These are phyloP conservation scores for Neurospora tetraspora DNA, from an alignment of 495 filamentous ascomycete species.

Conservation along the genomic window DNA sequence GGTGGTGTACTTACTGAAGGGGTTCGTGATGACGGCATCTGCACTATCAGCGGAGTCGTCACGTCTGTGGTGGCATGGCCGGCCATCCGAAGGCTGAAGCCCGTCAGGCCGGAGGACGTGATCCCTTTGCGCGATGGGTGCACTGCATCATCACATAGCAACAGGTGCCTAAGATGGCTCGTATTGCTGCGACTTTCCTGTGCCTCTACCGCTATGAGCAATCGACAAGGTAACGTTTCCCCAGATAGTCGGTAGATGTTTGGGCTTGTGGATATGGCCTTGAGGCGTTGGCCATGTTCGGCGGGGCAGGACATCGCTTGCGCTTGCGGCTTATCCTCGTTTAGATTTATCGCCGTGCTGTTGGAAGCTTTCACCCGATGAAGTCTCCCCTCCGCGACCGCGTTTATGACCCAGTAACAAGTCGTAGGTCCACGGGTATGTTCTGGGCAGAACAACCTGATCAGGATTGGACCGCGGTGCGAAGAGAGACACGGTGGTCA, in stretches of 20 bases:
- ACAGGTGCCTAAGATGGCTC: background rate
- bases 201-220: background rate
- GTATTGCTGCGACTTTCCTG: background rate
- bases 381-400: background rate
- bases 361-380: background rate
- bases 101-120: background rate
- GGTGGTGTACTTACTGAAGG: background rate
- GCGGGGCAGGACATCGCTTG: background rate
- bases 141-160: background rate
- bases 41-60: background rate
- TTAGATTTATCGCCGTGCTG: background rate
- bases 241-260: background rate
- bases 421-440: background rate
- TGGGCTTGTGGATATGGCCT: background rate
- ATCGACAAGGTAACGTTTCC: background rate
- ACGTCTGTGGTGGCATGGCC: background rate
- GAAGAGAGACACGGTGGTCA: background rate
- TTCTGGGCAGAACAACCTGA: background rate
- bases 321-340: background rate
- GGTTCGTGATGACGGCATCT: background rate
- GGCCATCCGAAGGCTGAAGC: background rate
- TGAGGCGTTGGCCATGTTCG: background rate
- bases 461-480: background rate
- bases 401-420: background rate
- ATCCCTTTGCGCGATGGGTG: background rate